Evolutionary conservation across 371 early-diverging fungal genomes (phyloP), one percentile per base, ranked within the genome.

Genomic region (Nematocida parisii): DNA sequence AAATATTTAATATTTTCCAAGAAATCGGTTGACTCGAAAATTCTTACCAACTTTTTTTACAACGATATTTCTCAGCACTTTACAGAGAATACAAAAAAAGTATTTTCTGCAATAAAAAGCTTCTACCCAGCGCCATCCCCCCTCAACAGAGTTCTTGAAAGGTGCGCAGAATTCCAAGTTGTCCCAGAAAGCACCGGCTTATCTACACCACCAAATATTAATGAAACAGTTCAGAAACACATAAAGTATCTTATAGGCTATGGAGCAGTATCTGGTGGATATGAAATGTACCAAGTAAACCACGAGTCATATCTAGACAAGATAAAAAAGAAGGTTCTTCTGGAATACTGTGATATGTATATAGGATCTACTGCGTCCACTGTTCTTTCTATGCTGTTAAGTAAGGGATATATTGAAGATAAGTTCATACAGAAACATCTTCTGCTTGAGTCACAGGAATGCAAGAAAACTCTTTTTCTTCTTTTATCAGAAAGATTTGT

Each of bases 351-450:
- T 58, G 47, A 24, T 6, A 77, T 22, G 61, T 54, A 27, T 45
- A 18, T 71, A 22, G 71, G 70, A 15, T n/a, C n/a, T 7, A 50
- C 5, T 50, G 47, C 62, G 1, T 18, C 70, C 7, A 33, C 57
- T 9, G 24, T 77, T 22, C 24, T 77, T 9, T 64, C 80, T n/a
- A 45, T 68, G 22, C 80, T 77, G 6, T 47, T 77, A 9, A 47
- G 40, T 1, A 40, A 45, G 15, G 70, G 68, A 57, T 77, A 77
- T 39, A 39, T 77, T 9, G 80, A 77, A 24, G 80, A 77, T 47
- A 68, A 55, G 61, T 77, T 77, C 57, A 40, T 77, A 39, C 80
- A 77, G 61, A 77, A 70, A 57, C 62, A 77, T 50, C 27, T 61
- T 45, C 70, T 77, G 13, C 9, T 77, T 33, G 71, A 77, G 5